Conservation (phyloP, 2,329 filamentous ascomycete species). For the Clonostachys solani region DNA sequence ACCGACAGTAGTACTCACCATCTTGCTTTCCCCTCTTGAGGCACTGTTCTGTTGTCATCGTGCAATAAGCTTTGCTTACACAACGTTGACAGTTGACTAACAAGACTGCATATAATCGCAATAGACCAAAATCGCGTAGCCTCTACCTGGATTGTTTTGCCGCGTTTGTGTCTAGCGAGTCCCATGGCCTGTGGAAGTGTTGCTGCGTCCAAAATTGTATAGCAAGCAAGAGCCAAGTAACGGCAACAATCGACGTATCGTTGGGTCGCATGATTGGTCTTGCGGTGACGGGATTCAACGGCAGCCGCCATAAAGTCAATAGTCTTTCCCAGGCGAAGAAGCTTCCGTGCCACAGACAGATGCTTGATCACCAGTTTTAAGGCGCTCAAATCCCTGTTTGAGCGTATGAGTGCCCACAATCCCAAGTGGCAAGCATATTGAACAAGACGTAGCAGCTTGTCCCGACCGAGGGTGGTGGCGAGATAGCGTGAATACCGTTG, state of each 20-base stretch:
- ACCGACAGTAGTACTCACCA: too few relatives aligned
- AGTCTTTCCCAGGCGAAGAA: background rate
- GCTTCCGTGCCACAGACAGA: background rate
- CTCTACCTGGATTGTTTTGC: background rate
- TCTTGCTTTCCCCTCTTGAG: too few relatives aligned
- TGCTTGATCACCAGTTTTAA: background rate
- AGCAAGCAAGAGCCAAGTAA: background rate
- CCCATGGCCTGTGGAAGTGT: background rate
- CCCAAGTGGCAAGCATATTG: background rate
- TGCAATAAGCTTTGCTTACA: too few relatives aligned
- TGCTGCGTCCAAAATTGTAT: background rate
- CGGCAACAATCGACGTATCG: background rate
- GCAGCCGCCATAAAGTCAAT: background rate
- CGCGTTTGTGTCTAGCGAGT: background rate
- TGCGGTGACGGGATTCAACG: background rate
- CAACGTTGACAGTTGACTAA: too few relatives aligned
- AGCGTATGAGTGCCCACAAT: background rate
- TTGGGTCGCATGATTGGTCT: background rate
- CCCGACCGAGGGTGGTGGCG: background rate
- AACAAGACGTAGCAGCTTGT: background rate
- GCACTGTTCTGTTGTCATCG: too few relatives aligned
- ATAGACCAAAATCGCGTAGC: background rate
- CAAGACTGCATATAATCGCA: background rate
- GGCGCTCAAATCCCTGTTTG: too few relatives aligned
- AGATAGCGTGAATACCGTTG: background rate